Evolutionary conservation across 2,329 filamentous ascomycete species (phyloP), one percentile per base, ranked within the genome.

Genomic region (Knoxdaviesia proteae): DNA sequence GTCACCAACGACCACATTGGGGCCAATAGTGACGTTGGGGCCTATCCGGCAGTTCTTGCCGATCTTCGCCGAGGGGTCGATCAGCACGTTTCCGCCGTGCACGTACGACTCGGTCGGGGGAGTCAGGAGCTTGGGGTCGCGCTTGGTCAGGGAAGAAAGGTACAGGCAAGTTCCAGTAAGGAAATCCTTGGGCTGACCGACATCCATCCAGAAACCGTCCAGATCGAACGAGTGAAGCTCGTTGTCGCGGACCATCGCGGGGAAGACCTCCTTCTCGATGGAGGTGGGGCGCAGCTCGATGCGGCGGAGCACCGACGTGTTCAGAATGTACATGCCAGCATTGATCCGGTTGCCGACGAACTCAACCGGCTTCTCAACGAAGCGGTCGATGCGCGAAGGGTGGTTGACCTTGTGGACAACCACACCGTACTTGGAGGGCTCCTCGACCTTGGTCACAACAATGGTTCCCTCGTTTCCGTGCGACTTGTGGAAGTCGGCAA

Each of bases 301-400:
- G 59, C 88, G 82, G 51, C 78, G 68, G 47, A 98, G 75, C 36
- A 96, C 77, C 42, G 80, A 86, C 40, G 87, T 86, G 70, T 94
- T 96, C 55, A 96, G 71, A 54, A 96, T 93, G 70, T 96, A 96
- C 64, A 96, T 84, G 64, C 90, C 90, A 52, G 88, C 90, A 56
- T 96, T 96, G 72, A 96, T 96, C 50, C 88, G 82, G 74, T 96
- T 96, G 54, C 88, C 88, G 45, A 96, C 88, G 58, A 94, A 96
- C 65, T 96, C 84, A 58, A 96, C 84, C 35, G 88, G 88, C 72
- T 98, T 98, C 75, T 98, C 88, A 52, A 98, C 90, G 67, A 98
- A 98, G 52, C 90, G 86, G 64, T 98, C 90, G 61, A 98, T 96
- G 58, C 83, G 77, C 39, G 84, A 84, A 43, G 83, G 65, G 64